Evolutionary conservation across 495 filamentous ascomycete genomes (phyloP), one percentile per base, ranked within the genome.

Genomic region (Aspergillus wentii): DNA sequence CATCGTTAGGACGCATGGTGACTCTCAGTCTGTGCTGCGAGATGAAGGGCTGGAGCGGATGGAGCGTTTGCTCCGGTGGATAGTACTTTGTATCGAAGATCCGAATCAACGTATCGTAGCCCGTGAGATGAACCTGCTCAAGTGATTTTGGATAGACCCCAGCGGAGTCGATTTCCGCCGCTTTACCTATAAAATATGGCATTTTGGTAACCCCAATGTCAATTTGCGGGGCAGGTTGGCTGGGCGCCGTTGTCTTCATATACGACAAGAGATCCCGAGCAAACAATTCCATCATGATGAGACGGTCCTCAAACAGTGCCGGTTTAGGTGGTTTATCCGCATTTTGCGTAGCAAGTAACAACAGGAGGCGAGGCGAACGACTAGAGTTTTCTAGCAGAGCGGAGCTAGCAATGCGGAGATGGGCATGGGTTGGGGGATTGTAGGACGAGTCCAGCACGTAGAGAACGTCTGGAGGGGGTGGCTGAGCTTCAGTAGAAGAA

Each of bases 381-480:
- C 21, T 49, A 9, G 44, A 48, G 16, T 50, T 49, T 25, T 72
- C 58, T 15, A 57, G 56, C 3, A 92, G 59, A 8, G 86, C 85
- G 8, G 82, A 80, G 16, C 69, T 65, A 3, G 80, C 85, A 55
- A 97, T 88, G 34, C 68, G 69, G 35, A 85, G 71, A 57, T 96
- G 91, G 8, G 91, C 91, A 25, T 74, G 68, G 2, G 88, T 91
- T 8, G 91, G 91, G 11, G 91, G 91, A 54, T 97, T 97, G 76
- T 95, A 97, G 39, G 85, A 91, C 2, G 90, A 94, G 60, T 97
- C 91, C 49, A 97, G 79, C 44, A 97, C 79, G 58, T 89, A 83
- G 48, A 97, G 73, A 15, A 23, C 48, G 26, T 27, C 48, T 2
- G 31, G 31, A 18, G 35, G 10, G 20, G 52, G 6, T 14, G 48